These are phyloP conservation scores for Protomyces gravidus DNA, from an alignment of 1,139 yeast genomes.

Conservation along the genomic window DNA sequence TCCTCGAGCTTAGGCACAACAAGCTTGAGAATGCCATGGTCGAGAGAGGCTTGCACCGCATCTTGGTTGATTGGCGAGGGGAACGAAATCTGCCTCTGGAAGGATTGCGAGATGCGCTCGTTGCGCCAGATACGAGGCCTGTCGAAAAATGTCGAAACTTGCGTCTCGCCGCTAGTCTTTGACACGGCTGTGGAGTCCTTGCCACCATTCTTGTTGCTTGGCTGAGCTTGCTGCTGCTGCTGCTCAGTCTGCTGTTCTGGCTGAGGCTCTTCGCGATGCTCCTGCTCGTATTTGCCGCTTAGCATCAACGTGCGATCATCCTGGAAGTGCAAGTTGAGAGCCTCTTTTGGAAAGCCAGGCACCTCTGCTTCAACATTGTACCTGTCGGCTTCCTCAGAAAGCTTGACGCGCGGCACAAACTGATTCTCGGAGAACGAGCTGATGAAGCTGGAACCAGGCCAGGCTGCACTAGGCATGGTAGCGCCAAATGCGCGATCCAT, in stretches of 20 bases:
- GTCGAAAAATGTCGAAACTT: background rate
- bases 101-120: constrained; percentile 33
- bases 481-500: constrained; percentile 2
- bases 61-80: constrained; percentile 47
- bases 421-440: background rate
- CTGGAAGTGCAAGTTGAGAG: constrained; percentile 11
- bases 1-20: constrained; percentile 47
- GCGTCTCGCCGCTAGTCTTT: background rate
- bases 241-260: background rate
- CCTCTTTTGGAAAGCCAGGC: constrained; percentile 21
- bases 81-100: constrained; percentile 33
- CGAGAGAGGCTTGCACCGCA: constrained; percentile 50
- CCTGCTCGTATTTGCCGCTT: constrained; percentile 14
- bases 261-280: background rate
- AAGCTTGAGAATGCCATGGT: constrained; percentile 52
- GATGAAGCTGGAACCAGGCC: background rate
- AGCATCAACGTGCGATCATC: constrained; percentile 3
- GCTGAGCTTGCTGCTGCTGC: too few relatives aligned
- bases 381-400: constrained; percentile 4
- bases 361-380: constrained; percentile 21
- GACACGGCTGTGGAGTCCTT: background rate
- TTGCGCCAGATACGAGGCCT: constrained; percentile 25
- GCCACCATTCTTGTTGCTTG: background rate
- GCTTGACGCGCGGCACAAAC: constrained; percentile 14
- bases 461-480: background rate